Evolutionary conservation across 1,139 yeast species (phyloP).

Genomic region (Debaryomycetaceae sp.): DNA sequence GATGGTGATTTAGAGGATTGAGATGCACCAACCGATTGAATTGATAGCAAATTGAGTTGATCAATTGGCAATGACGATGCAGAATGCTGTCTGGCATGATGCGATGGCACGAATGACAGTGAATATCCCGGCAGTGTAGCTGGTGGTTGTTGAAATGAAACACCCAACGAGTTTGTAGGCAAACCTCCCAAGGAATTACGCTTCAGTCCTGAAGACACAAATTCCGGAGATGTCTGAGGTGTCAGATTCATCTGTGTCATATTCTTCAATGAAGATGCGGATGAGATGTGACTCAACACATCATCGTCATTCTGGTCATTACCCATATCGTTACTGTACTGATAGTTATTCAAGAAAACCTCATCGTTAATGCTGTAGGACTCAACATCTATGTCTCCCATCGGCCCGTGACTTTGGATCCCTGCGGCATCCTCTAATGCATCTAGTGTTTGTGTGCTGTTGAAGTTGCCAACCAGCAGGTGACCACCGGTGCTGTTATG

Average conservation of each 20-base stretch:
- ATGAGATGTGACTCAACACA: conserved; percentile 1
- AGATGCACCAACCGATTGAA: conserved; percentile 10
- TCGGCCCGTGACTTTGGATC: not conserved
- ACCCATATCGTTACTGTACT: not conserved
- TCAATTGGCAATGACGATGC: conserved; percentile 20
- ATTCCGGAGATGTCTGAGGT: conserved; percentile 4
- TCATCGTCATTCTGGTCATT: not conserved
- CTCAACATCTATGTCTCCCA: not conserved
- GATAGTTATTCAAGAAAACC: conserved; percentile 1
- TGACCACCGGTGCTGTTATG: not conserved
- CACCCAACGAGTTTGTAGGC: not conserved
- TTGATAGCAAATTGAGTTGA: conserved; percentile 27
- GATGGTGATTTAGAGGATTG: conserved; percentile 9
- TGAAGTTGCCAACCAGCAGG: not conserved
- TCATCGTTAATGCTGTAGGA: conserved; percentile 1
- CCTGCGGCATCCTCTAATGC: not conserved
- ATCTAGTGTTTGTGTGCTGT: not conserved
- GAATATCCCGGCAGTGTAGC: not conserved
- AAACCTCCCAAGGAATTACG: not conserved
- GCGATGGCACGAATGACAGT: not conserved
- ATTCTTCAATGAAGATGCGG: conserved; percentile 4
- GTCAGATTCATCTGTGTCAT: conserved; percentile 3
- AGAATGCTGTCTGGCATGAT: conserved; percentile 1
- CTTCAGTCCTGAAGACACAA: not conserved
- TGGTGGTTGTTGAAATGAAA: not conserved